Percentiles rank a stretch among this genome's conserved stretches.
These are phyloP conservation scores for Solanum hybrid DNA, from an alignment of 305 asterid genomes.

Conservation along the genomic window DNA sequence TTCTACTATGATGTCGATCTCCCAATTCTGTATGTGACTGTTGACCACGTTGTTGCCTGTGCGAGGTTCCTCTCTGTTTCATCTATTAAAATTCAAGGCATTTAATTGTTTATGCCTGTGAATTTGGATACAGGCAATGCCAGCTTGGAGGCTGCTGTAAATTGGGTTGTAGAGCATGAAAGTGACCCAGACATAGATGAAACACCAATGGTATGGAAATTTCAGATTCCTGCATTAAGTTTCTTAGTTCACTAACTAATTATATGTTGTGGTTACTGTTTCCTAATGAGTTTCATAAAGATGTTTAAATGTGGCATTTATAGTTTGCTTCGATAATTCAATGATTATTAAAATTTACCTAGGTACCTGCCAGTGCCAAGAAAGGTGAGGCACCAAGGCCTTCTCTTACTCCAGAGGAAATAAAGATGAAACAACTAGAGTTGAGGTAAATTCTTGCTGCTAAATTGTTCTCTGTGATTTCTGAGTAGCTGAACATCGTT, in stretches of 20 bases:
- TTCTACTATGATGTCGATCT: not conserved
- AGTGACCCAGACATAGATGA: constrained; percentile 81
- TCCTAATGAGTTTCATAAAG: not conserved
- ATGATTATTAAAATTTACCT: constrained; percentile 10
- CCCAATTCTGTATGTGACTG: not conserved
- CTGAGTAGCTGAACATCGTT: not conserved
- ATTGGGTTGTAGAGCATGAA: constrained; percentile 94
- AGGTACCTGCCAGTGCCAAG: constrained; percentile 67
- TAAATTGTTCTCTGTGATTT: not conserved
- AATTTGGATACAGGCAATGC: constrained; percentile 47
- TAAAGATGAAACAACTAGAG: constrained; percentile 65
- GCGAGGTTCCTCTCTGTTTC: not conserved
- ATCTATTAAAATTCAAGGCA: not conserved
- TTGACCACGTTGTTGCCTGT: not conserved
- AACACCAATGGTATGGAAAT: constrained; percentile 63
- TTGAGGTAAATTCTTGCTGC: constrained; percentile 40
- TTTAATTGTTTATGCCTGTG: not conserved
- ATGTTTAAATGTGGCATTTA: not conserved
- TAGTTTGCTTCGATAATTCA: not conserved
- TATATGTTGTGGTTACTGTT: not conserved
- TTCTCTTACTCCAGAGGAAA: constrained; percentile 83
- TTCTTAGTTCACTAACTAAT: not conserved
- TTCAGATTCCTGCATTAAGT: not conserved
- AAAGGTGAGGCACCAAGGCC: constrained; percentile 59
- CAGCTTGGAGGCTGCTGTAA: constrained; percentile 77